A percentile compares a stretch with the other conserved stretches of the same genome.
phyloP scores from a whole-genome alignment of 768 basidiomycete genomes.

The Mycena haematopus region DNA sequence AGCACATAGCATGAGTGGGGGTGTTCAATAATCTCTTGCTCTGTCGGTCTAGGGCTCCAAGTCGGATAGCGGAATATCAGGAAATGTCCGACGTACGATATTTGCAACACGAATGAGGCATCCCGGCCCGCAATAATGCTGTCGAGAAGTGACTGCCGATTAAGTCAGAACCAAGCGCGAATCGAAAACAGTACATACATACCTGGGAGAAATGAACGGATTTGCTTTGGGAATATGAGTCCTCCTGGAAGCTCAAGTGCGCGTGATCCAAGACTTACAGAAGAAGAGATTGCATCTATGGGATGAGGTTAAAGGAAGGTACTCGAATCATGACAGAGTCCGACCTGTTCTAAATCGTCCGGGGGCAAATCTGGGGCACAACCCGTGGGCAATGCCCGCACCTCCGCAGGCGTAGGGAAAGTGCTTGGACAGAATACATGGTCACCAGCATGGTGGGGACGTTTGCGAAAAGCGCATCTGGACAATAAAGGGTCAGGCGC shows the following conservation, averaged over 20 bases:
- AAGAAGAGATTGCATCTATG: constrained; percentile 63
- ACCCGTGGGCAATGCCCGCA: constrained; percentile 24
- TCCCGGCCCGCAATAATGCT: constrained; percentile 59
- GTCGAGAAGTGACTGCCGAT: constrained; percentile 39
- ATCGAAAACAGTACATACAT: constrained; percentile 17
- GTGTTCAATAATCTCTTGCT: constrained; percentile 66
- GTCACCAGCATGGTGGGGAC: constrained; percentile 40
- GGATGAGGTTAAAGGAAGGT: constrained; percentile 3
- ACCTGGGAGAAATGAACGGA: constrained; percentile 51
- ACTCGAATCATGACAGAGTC: not conserved
- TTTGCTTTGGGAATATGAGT: constrained; percentile 43
- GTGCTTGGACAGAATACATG: constrained; percentile 56
- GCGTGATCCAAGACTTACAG: constrained; percentile 47
- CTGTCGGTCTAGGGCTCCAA: constrained; percentile 42
- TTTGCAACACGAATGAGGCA: constrained; percentile 49
- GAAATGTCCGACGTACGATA: constrained; percentile 43
- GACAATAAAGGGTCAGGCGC: not conserved
- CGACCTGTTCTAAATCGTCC: constrained; percentile 57
- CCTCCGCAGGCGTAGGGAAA: constrained; percentile 52
- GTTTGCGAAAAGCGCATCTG: constrained; percentile 55
- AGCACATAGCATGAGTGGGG: constrained; percentile 67
- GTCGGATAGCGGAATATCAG: not conserved
- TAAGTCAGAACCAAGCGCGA: not conserved
- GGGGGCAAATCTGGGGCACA: constrained; percentile 43
- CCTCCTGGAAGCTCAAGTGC: not conserved